Evolutionary conservation across 805 yeast species (phyloP).

Genomic region (Candida pseudoglaebosa): DNA sequence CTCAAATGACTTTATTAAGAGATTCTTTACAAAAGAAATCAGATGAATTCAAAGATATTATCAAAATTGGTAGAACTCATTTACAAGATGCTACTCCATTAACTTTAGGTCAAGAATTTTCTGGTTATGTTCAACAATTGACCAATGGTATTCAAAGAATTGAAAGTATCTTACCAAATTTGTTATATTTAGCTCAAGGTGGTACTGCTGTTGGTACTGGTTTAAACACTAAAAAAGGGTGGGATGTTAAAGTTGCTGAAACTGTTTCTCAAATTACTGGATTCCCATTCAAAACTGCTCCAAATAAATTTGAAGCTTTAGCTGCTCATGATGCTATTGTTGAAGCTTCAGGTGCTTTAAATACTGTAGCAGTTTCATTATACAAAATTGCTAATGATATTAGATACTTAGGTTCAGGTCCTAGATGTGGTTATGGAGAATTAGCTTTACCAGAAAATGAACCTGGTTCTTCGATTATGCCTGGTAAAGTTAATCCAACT

Average conservation of each 20-base stretch:
- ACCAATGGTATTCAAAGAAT: constrained; percentile 88
- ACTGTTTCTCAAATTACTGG: constrained; percentile 86
- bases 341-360: constrained; percentile 95
- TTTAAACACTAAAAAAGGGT: constrained; percentile 88
- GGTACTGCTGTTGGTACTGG: constrained; percentile 99
- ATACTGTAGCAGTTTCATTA: constrained; percentile 89
- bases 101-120: constrained; percentile 96
- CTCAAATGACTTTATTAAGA: constrained; percentile 73
- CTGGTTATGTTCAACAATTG: constrained; percentile 93
- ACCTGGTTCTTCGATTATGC: constrained; percentile 99
- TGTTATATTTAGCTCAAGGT: constrained; percentile 91
- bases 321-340: constrained; percentile 99
- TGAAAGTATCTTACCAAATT: constrained; percentile 68
- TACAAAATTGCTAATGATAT: constrained; percentile 98
- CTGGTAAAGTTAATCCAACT: constrained; percentile 99
- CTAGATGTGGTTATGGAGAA: constrained; percentile 99
- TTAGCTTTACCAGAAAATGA: constrained; percentile 94
- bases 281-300: constrained; percentile 86
- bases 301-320: constrained; percentile 97
- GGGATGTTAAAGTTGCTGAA: constrained; percentile 80
- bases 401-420: constrained; percentile 97
- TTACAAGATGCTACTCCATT: constrained; percentile 98
- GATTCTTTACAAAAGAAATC: constrained; percentile 74
- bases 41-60: constrained; percentile 81
- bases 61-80: constrained; percentile 98